Conservation (phyloP, 371 early-diverging fungal species). For the Basidiobolus meristosporus region DNA sequence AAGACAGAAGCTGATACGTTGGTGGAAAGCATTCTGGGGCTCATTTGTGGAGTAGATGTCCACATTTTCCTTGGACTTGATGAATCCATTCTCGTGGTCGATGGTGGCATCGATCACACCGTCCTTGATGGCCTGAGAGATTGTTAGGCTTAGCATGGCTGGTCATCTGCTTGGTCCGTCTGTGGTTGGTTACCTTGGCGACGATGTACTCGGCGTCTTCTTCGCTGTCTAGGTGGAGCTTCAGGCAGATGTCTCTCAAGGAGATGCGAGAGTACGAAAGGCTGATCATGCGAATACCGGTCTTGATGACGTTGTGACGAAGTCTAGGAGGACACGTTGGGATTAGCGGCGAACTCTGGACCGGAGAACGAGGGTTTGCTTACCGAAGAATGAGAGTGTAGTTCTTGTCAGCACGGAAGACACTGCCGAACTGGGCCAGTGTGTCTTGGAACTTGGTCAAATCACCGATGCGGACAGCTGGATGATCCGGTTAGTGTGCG, state of each 20-base stretch:
- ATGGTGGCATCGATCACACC: conserved; percentile 92
- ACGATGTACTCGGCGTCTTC: conserved; percentile 97
- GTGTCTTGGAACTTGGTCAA: conserved; percentile 81
- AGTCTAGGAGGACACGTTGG: conserved; percentile 31
- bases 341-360: too few relatives aligned
- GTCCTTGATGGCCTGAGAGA: conserved; percentile 70
- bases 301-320: conserved; percentile 96
- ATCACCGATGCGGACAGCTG: conserved; percentile 88
- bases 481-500: background rate
- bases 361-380: too few relatives aligned
- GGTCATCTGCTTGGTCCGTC: background rate
- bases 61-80: conserved; percentile 79
- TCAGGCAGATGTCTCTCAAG: conserved; percentile 87
- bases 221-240: conserved; percentile 88
- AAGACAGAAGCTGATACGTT: conserved; percentile 86
- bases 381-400: conserved; percentile 74
- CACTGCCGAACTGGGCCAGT: conserved; percentile 42
- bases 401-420: conserved; percentile 75
- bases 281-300: conserved; percentile 91
- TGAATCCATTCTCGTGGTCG: conserved; percentile 82
- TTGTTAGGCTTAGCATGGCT: background rate
- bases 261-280: conserved; percentile 88
- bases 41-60: conserved; percentile 92
- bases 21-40: conserved; percentile 87
- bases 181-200: conserved; percentile 37